Evolutionary conservation across 1,139 yeast species (phyloP).

Genomic region (Pichia sp.): DNA sequence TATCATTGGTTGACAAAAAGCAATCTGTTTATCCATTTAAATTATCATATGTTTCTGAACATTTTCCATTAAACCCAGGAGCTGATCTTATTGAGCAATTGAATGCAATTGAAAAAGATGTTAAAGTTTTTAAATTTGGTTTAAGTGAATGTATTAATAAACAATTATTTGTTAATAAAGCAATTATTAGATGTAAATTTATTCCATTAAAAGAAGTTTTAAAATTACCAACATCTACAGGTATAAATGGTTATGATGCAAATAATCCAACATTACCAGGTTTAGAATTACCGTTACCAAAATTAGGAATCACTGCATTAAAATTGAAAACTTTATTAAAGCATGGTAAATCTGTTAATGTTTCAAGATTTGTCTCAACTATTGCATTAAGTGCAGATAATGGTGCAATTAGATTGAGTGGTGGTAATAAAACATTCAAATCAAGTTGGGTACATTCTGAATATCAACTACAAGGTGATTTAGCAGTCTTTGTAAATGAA

Average conservation of each 20-base stretch:
- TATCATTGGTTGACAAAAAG: slow-evolving; percentile 62
- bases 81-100: slow-evolving; percentile 30
- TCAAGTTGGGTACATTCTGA: slow-evolving; percentile 88
- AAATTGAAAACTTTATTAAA: slow-evolving; percentile 60
- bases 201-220: slow-evolving; percentile 62
- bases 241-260: slow-evolving; percentile 59
- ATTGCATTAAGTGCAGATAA: slow-evolving; percentile 49
- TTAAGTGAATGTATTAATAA: slow-evolving; percentile 76
- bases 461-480: slow-evolving; percentile 44
- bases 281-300: slow-evolving; percentile 65
- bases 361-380: slow-evolving; percentile 77
- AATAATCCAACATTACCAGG: slow-evolving; percentile 65
- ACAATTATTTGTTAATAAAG: slow-evolving; percentile 70
- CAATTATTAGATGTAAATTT: slow-evolving; percentile 65
- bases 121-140: slow-evolving; percentile 65
- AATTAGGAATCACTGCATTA: slow-evolving; percentile 59
- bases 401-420: slow-evolving; percentile 69
- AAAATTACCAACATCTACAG: slow-evolving; percentile 56
- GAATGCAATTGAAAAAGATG: slow-evolving; percentile 44
- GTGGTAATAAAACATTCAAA: slow-evolving; percentile 59
- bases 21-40: slow-evolving; percentile 92
- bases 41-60: slow-evolving; percentile 55
- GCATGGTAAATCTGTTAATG: slow-evolving; percentile 45
- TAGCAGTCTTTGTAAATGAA: slow-evolving; percentile 45
- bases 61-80: slow-evolving; percentile 49